Percentiles rank a stretch among this genome's conserved stretches.
phyloP scores from a whole-genome alignment of 129 eudicot genomes.

The Rutidosis leptorrhynchoides region DNA sequence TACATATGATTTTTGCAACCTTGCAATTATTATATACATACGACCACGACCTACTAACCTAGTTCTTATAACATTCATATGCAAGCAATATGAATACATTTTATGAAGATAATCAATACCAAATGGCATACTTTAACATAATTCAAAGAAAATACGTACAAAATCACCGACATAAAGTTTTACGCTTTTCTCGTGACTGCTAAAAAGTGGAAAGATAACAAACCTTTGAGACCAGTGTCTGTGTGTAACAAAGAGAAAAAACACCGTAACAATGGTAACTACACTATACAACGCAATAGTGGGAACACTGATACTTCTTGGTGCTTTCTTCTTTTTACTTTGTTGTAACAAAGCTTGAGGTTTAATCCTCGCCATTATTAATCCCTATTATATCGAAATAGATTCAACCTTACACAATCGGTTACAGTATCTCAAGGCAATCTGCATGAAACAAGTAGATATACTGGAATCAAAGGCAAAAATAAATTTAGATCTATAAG shows the following conservation, averaged over 20 bases:
- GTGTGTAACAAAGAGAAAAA: conserved; percentile 66
- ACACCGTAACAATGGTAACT: conserved; percentile 57
- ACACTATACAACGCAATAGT: conserved; percentile 59
- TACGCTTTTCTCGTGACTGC: background rate
- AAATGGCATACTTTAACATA: conserved; percentile 14
- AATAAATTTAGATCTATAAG: background rate
- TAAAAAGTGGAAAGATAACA: conserved; percentile 20
- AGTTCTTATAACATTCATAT: conserved; percentile 12
- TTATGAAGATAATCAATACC: background rate
- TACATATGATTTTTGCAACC: too few relatives aligned
- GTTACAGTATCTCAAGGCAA: conserved; percentile 9
- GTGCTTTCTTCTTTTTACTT: conserved; percentile 98
- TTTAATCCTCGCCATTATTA: conserved; percentile 92
- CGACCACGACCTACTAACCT: conserved; percentile 12
- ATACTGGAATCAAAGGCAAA: background rate
- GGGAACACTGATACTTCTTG: conserved; percentile 60
- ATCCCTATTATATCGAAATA: conserved; percentile 20
- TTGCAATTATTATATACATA: conserved; percentile 12
- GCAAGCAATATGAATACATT: conserved; percentile 10
- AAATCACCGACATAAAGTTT: background rate
- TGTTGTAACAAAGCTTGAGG: conserved; percentile 96
- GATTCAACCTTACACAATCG: conserved; percentile 18
- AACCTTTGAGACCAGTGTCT: conserved; percentile 87
- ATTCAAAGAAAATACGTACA: background rate
- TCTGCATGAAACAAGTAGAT: conserved; percentile 18